These are phyloP conservation scores for Cymbopogon citratus DNA, from an alignment of 176 grass and related monocot species.

Conservation along the genomic window DNA sequence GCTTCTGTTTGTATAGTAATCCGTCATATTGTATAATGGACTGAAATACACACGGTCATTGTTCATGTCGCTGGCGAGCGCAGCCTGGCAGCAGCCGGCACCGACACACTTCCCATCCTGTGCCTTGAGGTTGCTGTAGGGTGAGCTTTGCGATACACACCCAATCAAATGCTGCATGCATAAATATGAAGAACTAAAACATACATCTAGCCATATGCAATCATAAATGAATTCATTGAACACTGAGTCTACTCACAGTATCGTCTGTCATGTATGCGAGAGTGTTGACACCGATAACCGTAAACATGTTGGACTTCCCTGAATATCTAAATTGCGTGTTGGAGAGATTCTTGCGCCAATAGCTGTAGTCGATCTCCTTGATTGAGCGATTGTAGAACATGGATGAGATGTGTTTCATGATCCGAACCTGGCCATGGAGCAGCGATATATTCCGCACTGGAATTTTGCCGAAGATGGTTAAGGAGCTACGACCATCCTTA, in stretches of 20 bases:
- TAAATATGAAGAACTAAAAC: neutral
- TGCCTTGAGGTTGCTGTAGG: neutral
- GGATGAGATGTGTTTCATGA: neutral
- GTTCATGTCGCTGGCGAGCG: neutral
- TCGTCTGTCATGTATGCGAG: neutral
- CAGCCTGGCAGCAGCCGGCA: constrained; percentile 7
- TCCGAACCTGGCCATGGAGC: neutral
- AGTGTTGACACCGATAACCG: constrained; percentile 15
- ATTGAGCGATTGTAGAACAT: neutral
- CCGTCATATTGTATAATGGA: neutral
- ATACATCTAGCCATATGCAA: neutral
- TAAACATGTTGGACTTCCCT: neutral
- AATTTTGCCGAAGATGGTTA: neutral
- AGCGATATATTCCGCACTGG: constrained; percentile 1
- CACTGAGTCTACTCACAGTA: neutral
- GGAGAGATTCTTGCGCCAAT: neutral
- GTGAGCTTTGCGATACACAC: neutral
- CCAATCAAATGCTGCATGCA: neutral
- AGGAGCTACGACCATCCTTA: neutral
- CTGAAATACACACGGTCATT: neutral
- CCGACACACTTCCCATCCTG: constrained; percentile 1
- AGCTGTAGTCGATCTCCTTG: neutral
- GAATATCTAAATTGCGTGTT: neutral
- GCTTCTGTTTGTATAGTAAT: neutral
- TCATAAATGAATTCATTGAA: neutral